Percentiles rank a stretch among this genome's conserved stretches.
Conservation (phyloP, 2,329 filamentous ascomycete genomes). For the Hypocreales sp. region DNA sequence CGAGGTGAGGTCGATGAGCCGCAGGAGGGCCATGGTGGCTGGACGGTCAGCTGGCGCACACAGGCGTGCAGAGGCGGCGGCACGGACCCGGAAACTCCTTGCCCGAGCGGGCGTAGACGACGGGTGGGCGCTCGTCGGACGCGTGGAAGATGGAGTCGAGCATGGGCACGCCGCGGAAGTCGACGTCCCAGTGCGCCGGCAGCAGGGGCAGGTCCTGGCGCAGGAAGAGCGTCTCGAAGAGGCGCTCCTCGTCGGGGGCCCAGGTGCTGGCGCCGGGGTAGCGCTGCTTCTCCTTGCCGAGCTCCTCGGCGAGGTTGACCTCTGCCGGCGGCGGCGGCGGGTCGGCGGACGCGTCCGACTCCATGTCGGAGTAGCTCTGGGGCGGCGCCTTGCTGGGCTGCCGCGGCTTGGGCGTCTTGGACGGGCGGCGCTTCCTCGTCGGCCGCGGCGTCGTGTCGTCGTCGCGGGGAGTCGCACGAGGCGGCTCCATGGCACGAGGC, state of each 20-base stretch:
- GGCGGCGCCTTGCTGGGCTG: too few species aligned
- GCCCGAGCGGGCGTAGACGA: constrained; percentile 20
- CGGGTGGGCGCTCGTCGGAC: constrained; percentile 13
- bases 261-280: constrained; percentile 30
- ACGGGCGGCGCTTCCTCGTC: too few species aligned
- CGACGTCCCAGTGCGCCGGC: constrained; percentile 23
- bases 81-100: constrained; percentile 21
- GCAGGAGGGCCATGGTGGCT: constrained; percentile 23
- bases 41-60: too few species aligned
- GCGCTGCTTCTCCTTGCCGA: constrained; percentile 23
- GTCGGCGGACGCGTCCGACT: too few species aligned
- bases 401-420: too few species aligned
- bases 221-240: constrained; percentile 26
- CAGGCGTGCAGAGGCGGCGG: too few species aligned
- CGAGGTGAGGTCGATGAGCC: constrained; percentile 23
- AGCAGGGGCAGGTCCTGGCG: constrained; percentile 24
- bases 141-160: constrained; percentile 19
- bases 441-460: too few species aligned
- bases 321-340: too few species aligned
- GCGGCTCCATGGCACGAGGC: too few species aligned
- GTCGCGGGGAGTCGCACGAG: too few species aligned
- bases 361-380: too few species aligned
- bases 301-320: too few species aligned
- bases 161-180: constrained; percentile 24
- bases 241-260: constrained; percentile 31